Evolutionary conservation across 495 filamentous ascomycete genomes (phyloP).

Genomic region (Ramalina intermedia): DNA sequence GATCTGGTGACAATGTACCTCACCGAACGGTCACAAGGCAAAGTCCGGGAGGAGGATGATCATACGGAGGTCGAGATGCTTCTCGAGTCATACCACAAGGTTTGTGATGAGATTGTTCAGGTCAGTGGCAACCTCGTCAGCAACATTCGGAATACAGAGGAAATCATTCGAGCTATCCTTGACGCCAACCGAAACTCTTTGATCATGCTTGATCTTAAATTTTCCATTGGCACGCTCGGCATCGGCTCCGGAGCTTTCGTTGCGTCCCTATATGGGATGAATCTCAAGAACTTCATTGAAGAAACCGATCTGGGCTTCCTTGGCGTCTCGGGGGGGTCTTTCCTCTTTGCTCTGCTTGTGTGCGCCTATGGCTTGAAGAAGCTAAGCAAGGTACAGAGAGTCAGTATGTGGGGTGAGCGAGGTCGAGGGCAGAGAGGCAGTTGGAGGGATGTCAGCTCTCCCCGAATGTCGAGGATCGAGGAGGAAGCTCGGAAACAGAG

Average conservation of each 20-base stretch:
- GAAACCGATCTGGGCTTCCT: slow-evolving; percentile 84
- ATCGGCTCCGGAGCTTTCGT: slow-evolving; percentile 86
- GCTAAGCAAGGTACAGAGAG: slow-evolving; percentile 71
- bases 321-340: slow-evolving; percentile 53
- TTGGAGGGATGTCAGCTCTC: slow-evolving; percentile 15
- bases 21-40: slow-evolving; percentile 65
- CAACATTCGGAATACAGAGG: slow-evolving; percentile 95
- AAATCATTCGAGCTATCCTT: slow-evolving; percentile 94
- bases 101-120: slow-evolving; percentile 95
- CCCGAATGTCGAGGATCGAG: slow-evolving; percentile 31
- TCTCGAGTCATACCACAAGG: slow-evolving; percentile 92
- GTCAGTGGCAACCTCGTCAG: slow-evolving; percentile 82
- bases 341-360: slow-evolving; percentile 59
- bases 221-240: slow-evolving; percentile 86
- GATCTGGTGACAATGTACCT: slow-evolving; percentile 93
- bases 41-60: slow-evolving; percentile 64
- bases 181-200: slow-evolving; percentile 95
- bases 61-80: slow-evolving; percentile 96
- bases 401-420: slow-evolving; percentile 65
- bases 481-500: slow-evolving; percentile 27
- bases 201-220: slow-evolving; percentile 94
- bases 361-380: slow-evolving; percentile 68
- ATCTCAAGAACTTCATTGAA: slow-evolving; percentile 96
- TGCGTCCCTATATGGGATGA: slow-evolving; percentile 97
- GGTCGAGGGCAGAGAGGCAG: slow-evolving; percentile 9